Evolutionary conservation across 2,329 filamentous ascomycete genomes (phyloP).

Genomic region (Beauveria sp.): DNA sequence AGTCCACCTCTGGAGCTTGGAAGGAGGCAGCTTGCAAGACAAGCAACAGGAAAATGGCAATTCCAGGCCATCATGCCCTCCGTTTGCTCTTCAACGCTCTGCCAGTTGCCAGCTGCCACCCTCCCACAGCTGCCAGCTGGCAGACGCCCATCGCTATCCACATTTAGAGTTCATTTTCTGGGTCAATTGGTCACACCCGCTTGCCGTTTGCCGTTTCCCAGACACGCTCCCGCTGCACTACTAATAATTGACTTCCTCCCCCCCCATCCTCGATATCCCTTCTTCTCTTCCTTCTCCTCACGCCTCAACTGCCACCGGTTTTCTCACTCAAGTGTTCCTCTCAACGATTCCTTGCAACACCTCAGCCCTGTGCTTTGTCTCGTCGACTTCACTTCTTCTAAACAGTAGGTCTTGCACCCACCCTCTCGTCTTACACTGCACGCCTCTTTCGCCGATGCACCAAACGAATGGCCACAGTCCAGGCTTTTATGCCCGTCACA

Average conservation of each 20-base stretch:
- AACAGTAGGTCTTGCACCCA: background rate
- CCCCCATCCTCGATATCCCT: background rate
- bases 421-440: background rate
- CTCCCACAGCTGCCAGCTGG: background rate
- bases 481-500: background rate
- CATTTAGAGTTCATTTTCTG: slow-evolving; percentile 5
- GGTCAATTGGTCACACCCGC: background rate
- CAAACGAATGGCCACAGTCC: background rate
- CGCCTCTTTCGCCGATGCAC: background rate
- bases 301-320: slow-evolving; percentile 7
- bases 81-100: background rate
- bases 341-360: background rate
- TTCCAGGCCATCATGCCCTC: background rate
- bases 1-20: background rate
- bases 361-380: slow-evolving; percentile 10
- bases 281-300: slow-evolving; percentile 1
- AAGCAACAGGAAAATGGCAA: background rate
- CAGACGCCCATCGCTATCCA: background rate
- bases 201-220: slow-evolving; percentile 10
- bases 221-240: slow-evolving; percentile 5
- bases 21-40: background rate
- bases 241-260: slow-evolving; percentile 8
- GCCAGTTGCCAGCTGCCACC: background rate
- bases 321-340: slow-evolving; percentile 2
- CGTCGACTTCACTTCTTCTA: background rate